Conservation (phyloP, 345 rosid species). For the Bruguiera gymnorhiza region DNA sequence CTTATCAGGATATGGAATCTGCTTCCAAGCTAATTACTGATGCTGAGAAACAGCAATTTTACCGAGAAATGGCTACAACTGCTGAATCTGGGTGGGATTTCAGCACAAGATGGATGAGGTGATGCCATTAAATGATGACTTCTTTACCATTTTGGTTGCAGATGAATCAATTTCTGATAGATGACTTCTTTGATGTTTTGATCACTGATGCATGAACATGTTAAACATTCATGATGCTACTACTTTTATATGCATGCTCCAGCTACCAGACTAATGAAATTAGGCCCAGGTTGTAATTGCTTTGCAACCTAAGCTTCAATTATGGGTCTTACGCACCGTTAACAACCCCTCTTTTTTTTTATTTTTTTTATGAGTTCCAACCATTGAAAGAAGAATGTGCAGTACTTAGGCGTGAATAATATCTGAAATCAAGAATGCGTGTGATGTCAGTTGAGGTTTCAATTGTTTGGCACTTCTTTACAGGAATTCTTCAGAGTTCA, state of each 20-base stretch:
- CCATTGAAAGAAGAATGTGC: too few relatives aligned
- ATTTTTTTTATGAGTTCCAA: too few relatives aligned
- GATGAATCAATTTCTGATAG: too few relatives aligned
- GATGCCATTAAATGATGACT: not conserved
- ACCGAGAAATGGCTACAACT: constrained; percentile 66
- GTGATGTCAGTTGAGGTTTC: not conserved
- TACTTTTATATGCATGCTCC: too few relatives aligned
- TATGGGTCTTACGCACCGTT: not conserved
- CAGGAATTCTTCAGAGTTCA: constrained; percentile 60
- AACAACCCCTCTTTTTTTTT: not conserved
- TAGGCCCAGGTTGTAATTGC: not conserved
- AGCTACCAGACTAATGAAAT: not conserved
- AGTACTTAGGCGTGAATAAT: too few relatives aligned
- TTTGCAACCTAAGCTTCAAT: too few relatives aligned
- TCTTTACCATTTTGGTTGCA: too few relatives aligned
- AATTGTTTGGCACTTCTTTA: not conserved
- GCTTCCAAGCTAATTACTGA: constrained; percentile 52
- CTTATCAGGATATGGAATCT: constrained; percentile 52
- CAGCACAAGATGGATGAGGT: constrained; percentile 97
- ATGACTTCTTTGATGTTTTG: too few relatives aligned
- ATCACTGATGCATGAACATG: too few relatives aligned
- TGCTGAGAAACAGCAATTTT: constrained; percentile 57
- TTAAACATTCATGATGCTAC: too few relatives aligned
- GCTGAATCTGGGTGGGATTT: constrained; percentile 98
- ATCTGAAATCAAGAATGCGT: too few relatives aligned